phyloP scores from a whole-genome alignment of 805 yeast species.

The Hanseniaspora valbyensis region DNA sequence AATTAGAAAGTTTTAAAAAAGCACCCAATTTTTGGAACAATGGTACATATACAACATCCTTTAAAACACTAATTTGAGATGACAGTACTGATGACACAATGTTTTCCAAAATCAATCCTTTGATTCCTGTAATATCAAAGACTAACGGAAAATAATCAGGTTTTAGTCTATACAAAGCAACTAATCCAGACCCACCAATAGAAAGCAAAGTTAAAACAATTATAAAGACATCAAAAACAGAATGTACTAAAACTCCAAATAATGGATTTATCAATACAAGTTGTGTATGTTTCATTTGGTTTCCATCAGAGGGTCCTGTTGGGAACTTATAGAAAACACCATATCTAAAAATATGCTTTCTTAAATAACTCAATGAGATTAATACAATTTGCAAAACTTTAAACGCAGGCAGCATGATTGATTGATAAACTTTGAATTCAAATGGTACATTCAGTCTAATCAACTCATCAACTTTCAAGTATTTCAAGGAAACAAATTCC shows the following conservation, averaged over 20 bases:
- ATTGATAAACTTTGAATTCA: background rate
- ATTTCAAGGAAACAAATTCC: background rate
- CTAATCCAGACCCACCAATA: constrained; percentile 7
- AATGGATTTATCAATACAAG: background rate
- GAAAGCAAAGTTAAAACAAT: background rate
- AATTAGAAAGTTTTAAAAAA: constrained; percentile 4
- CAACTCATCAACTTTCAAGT: background rate
- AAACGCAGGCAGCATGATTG: background rate
- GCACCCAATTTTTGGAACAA: background rate
- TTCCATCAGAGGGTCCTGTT: background rate
- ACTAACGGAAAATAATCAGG: constrained; percentile 1
- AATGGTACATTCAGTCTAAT: background rate
- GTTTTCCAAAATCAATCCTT: background rate
- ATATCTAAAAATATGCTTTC: background rate
- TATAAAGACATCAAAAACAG: background rate
- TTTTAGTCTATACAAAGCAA: background rate
- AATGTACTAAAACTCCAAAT: background rate
- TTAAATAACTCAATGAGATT: background rate
- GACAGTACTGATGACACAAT: background rate
- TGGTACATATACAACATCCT: background rate
- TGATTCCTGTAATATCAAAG: background rate
- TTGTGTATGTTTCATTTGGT: background rate
- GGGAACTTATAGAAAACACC: constrained; percentile 7
- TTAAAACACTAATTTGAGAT: background rate
- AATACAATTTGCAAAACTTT: background rate